Conservation (phyloP, 805 yeast species). For the Zygotorulaspora sp. region DNA sequence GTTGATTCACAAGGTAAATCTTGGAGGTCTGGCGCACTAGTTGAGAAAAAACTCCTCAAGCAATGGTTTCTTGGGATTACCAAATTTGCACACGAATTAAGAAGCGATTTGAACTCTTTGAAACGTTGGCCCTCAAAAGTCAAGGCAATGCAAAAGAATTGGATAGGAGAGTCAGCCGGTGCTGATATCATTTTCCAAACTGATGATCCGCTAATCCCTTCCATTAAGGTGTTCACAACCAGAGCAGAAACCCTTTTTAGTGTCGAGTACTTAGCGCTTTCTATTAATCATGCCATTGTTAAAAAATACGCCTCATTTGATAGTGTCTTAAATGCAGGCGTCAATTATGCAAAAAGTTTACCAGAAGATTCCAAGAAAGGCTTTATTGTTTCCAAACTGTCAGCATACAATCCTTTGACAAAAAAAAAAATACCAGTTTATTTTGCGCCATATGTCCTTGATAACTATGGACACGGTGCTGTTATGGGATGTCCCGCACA, state of each 20-base stretch:
- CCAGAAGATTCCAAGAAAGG: constrained; percentile 59
- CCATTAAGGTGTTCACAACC: constrained; percentile 68
- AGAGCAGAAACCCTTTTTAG: constrained; percentile 84
- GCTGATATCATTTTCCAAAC: constrained; percentile 57
- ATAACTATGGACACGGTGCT: constrained; percentile 83
- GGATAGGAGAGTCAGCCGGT: constrained; percentile 91
- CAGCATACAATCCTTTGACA: constrained; percentile 56
- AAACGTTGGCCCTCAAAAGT: constrained; percentile 86
- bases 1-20: constrained; percentile 87
- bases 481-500: constrained; percentile 99
- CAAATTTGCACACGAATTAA: constrained; percentile 63
- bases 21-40: constrained; percentile 96
- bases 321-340: constrained; percentile 34
- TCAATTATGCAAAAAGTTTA: constrained; percentile 37
- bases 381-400: constrained; percentile 41
- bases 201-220: constrained; percentile 20
- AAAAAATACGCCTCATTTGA: constrained; percentile 38
- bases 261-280: constrained; percentile 77
- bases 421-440: constrained; percentile 59
- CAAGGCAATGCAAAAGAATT: constrained; percentile 81
- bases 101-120: constrained; percentile 57
- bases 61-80: constrained; percentile 97
- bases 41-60: constrained; percentile 71
- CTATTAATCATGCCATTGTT: constrained; percentile 65
- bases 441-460: constrained; percentile 86